Percentiles rank a stretch among this genome's conserved stretches.
Evolutionary conservation across 805 yeast species (phyloP).

Genomic region (Nakazawaea ambrosiae): DNA sequence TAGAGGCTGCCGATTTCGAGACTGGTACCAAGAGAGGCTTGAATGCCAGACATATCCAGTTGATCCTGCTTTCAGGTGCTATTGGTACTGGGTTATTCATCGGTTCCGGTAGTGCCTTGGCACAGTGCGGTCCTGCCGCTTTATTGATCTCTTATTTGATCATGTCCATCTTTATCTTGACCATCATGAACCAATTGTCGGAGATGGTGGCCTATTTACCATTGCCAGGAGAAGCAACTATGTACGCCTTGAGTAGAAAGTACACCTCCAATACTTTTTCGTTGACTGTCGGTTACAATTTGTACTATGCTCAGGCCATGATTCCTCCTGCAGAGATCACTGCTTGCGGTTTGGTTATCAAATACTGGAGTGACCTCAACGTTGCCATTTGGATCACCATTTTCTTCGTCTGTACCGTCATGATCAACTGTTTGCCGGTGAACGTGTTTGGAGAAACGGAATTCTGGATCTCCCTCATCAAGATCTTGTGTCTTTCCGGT

Average conservation of each 20-base stretch:
- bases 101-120: slow-evolving; percentile 56
- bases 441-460: slow-evolving; percentile 57
- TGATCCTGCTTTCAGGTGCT: slow-evolving; percentile 72
- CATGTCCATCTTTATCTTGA: slow-evolving; percentile 55
- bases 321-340: slow-evolving; percentile 59
- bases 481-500: slow-evolving; percentile 55
- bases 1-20: slow-evolving; percentile 2
- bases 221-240: slow-evolving; percentile 37
- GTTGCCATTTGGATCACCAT: slow-evolving; percentile 48
- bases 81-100: slow-evolving; percentile 73
- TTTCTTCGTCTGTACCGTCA: slow-evolving; percentile 34
- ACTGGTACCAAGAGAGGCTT: slow-evolving; percentile 37
- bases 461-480: slow-evolving; percentile 57
- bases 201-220: slow-evolving; percentile 46
- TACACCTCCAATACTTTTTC: slow-evolving; percentile 39
- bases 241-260: slow-evolving; percentile 32
- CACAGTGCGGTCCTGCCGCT: slow-evolving; percentile 58
- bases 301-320: slow-evolving; percentile 42
- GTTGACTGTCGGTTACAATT: slow-evolving; percentile 38
- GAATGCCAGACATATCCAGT: slow-evolving; percentile 60
- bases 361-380: slow-evolving; percentile 44
- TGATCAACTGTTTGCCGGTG: slow-evolving; percentile 45
- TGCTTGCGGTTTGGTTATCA: slow-evolving; percentile 49
- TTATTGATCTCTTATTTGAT: slow-evolving; percentile 50
- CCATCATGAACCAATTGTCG: slow-evolving; percentile 57